phyloP scores from a whole-genome alignment of 2,329 filamentous ascomycete species.

The Zymoseptoria passerinii region DNA sequence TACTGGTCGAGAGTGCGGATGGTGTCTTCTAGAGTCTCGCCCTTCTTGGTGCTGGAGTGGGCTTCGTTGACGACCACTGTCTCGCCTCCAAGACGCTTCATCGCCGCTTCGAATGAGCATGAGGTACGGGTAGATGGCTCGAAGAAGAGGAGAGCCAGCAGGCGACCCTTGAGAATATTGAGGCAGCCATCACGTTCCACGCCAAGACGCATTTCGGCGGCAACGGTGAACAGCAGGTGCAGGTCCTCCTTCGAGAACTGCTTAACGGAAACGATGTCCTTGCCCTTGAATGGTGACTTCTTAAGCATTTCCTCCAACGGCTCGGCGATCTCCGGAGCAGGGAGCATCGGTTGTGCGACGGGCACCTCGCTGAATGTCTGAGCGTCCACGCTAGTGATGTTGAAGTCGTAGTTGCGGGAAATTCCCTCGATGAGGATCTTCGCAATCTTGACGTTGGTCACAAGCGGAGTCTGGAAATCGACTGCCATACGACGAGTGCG shows the following conservation, averaged over 20 bases:
- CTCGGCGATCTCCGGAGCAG: slow-evolving; percentile 41
- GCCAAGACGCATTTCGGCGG: slow-evolving; percentile 92
- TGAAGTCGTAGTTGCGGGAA: slow-evolving; percentile 76
- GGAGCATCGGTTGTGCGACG: slow-evolving; percentile 16
- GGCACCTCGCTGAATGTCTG: slow-evolving; percentile 60
- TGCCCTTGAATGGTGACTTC: slow-evolving; percentile 77
- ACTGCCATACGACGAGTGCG: slow-evolving; percentile 95
- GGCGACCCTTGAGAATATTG: slow-evolving; percentile 73
- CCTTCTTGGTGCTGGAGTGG: slow-evolving; percentile 86
- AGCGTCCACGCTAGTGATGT: slow-evolving; percentile 76
- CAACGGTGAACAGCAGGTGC: slow-evolving; percentile 89
- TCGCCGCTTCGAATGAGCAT: slow-evolving; percentile 91
- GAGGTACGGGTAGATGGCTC: slow-evolving; percentile 96
- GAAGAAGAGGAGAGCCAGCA: slow-evolving; percentile 92
- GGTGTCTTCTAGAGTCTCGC: slow-evolving; percentile 86
- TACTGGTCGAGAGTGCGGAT: slow-evolving; percentile 92
- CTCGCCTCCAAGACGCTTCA: slow-evolving; percentile 92
- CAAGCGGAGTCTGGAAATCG: slow-evolving; percentile 91
- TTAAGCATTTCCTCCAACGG: slow-evolving; percentile 64
- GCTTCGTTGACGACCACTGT: slow-evolving; percentile 74
- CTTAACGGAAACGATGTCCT: slow-evolving; percentile 84
- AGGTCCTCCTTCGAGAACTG: slow-evolving; percentile 83
- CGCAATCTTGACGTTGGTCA: slow-evolving; percentile 98
- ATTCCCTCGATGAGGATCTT: slow-evolving; percentile 96
- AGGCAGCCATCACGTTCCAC: slow-evolving; percentile 88